Base-by-base conservation (phyloP, 225 moss, liverwort and hornwort genomes). In the Sphagnum tenellum region DNA sequence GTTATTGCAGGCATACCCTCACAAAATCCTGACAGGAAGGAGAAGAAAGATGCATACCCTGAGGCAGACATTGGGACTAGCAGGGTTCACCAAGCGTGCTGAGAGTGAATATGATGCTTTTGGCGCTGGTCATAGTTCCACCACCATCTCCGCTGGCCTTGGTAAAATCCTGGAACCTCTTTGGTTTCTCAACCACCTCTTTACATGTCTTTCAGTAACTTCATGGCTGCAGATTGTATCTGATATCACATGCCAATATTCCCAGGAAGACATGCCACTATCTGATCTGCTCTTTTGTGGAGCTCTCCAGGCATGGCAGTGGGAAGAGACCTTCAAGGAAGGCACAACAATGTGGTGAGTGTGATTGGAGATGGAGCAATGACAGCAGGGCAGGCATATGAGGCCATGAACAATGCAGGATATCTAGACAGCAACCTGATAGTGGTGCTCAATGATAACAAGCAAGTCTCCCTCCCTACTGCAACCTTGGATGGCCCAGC, bases 331-430 rank as follows among this genome's bases (percentile, higher is more conserved):
- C 9, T 69, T 29, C 60, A 69, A n/a, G 68, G 68, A 45, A 50
- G 10, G 29, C 2, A 3, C 51, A 69, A 69, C 68, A 69, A 53
- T 46, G 68, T 69, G 8, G 52, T 69, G 46, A 52, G 60, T 3
- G 68, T 69, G 51, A 69, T 69, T 46, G 68, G 68, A n/a, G 68
- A 69, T 51, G 68, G 68, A 6, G 68, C 68, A 1, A 69, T 69
- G 68, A 69, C 68, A n/a, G 68, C 68, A 2, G 68, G 68, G 12
- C 60, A 69, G 46, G 68, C 68, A 44, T 69, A 69, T 52, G 68
- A 69, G 68, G 68, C 68, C 52, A 69, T 69, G 68, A 69, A 69
- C 50, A 69, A 69, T 53, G 68, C 68, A 50, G 68, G 68, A 3
- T 69, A 60, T 61, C 13, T 69, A 9, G 68, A 69, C 52, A 60